Conservation (phyloP, 1,284 basidiomycete species). For the Spongispora temasekensis region DNA sequence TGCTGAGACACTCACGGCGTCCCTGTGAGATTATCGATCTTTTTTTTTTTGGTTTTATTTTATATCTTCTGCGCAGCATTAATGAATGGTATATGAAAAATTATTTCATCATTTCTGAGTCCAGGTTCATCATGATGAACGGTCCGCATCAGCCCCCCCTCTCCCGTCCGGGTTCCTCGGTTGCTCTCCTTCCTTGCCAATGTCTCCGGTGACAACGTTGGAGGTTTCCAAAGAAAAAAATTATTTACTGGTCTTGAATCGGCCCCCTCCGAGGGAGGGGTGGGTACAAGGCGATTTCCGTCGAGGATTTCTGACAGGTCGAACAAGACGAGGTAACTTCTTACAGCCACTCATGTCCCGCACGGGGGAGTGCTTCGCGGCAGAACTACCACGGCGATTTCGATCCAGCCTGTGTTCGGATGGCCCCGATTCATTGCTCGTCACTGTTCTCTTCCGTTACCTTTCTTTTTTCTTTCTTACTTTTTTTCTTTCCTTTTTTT, state of each 20-base stretch:
- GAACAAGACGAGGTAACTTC: not conserved
- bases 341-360: constrained; percentile 12
- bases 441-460: not conserved
- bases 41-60: not conserved
- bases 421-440: no score
- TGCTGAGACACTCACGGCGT: no score
- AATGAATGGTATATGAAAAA: constrained; percentile 4
- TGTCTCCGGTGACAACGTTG: not conserved
- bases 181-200: no score
- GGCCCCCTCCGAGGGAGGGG: not conserved
- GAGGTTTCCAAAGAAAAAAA: not conserved
- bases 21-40: not conserved
- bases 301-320: no score
- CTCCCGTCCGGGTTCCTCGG: not conserved
- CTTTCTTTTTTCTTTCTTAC: not conserved
- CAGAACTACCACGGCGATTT: constrained; percentile 18
- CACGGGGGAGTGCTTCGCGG: constrained; percentile 25
- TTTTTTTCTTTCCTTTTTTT: not conserved
- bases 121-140: no score
- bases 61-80: constrained; percentile 6
- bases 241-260: constrained; percentile 5
- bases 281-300: not conserved
- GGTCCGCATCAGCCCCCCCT: not conserved
- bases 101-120: no score
- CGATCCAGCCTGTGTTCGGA: no score